Base-by-base conservation (phyloP, 2,329 filamentous ascomycete genomes). In the Aureobasidium sp. region DNA sequence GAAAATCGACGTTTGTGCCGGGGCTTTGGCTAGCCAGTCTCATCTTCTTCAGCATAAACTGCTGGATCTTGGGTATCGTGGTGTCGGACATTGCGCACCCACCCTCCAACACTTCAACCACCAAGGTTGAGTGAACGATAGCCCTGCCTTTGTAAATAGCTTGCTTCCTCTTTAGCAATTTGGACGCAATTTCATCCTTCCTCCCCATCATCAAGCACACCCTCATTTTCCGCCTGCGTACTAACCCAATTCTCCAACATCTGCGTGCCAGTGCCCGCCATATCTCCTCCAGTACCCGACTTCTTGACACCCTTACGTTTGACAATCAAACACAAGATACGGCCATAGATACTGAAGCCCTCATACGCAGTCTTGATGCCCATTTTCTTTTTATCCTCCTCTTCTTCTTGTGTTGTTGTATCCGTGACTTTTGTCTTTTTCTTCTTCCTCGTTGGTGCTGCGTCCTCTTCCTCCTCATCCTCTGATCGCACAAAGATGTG, bases 321-420 rank as follows among this genome's bases (percentile, higher is more conserved):
- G 73, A 99, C 86, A 9, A 99, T 88, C 61, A 99, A 80, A 73
- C 92, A 97, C 27, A 99, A 78, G 49, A 96, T 90, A 66, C 90
- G 88, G 11, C 94, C 91, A 75, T 96, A 95, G 69, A 99, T 96
- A 67, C 88, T 89, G 75, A 97, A 97, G 9, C 94, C 93, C 69
- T 97, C 91, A 74, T 97, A 99, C 15, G 85, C 86, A 27, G 93
- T 94, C 63, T 88, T 86, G 77, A 96, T 83, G 21, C 82, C 84
- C 67, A 95, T 76, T 73, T 96, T 97, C 78, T 99, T 96, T 76
- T 96, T 95, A 69, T 95, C 88, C 61, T 88, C 85, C n/a, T 66
- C 64, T 23, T 40, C 62, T 21, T 58, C 57, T n/a, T 66, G 67
- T 23, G 6, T 13, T 11, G 63, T 63, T 27, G 63, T 62, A 57